A percentile compares a stretch with the other conserved stretches of the same genome.
These are phyloP conservation scores for Candida easanensis DNA, from an alignment of 805 yeast species.

Conservation along the genomic window DNA sequence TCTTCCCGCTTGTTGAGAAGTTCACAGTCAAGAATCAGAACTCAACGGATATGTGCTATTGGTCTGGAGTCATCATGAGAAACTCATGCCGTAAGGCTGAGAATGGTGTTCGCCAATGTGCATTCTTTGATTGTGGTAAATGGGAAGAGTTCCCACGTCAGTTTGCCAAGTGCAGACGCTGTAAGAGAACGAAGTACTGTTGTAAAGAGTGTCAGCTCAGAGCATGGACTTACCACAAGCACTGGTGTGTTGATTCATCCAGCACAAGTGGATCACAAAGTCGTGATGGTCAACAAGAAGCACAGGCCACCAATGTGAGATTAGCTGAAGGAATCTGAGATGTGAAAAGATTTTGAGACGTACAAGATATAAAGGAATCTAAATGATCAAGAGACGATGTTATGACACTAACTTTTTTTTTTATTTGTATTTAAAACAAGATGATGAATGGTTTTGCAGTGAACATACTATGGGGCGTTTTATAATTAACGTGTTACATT, in stretches of 20 bases:
- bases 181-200: conserved; percentile 94
- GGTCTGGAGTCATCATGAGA: conserved; percentile 98
- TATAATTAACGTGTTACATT: no score
- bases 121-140: conserved; percentile 85
- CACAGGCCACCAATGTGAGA: conserved; percentile 3
- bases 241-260: conserved; percentile 71
- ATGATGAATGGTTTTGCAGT: no score
- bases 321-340: conserved; percentile 5
- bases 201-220: conserved; percentile 86
- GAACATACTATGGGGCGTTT: no score
- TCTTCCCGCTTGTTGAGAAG: conserved; percentile 90
- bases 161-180: conserved; percentile 91
- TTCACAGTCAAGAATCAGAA: conserved; percentile 67
- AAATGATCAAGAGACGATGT: background rate
- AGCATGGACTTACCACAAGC: conserved; percentile 91
- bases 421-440: no score
- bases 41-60: conserved; percentile 81
- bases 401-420: background rate
- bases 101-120: conserved; percentile 89
- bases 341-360: background rate
- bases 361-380: background rate
- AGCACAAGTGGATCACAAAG: background rate
- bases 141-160: conserved; percentile 92
- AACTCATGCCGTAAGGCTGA: conserved; percentile 94
- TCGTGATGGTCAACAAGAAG: conserved; percentile 4